These are phyloP conservation scores for Solanum clarkiae DNA, from an alignment of 257 asterid genomes.

Conservation along the genomic window DNA sequence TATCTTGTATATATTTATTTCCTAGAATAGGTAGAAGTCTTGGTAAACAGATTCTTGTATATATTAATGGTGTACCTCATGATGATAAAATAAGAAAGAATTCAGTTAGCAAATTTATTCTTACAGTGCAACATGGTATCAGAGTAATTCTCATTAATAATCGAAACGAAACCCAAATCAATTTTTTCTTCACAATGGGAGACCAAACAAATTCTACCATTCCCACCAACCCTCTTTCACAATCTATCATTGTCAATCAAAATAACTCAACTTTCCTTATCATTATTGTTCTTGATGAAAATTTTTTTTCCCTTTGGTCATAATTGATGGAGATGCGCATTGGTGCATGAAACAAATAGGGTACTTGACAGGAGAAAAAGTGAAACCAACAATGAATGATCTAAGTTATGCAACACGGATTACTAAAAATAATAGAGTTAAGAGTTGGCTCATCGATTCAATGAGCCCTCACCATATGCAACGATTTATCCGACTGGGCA, in stretches of 20 bases:
- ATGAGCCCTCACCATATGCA: background rate
- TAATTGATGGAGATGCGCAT: conserved; percentile 4
- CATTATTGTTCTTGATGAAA: background rate
- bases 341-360: background rate
- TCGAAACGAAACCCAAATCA: background rate
- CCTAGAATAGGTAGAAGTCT: too few species aligned
- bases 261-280: background rate
- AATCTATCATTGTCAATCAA: background rate
- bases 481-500: background rate
- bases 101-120: background rate
- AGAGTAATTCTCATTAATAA: background rate
- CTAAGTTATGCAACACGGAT: background rate
- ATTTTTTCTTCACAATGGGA: background rate
- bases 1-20: too few species aligned
- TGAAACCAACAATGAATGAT: background rate
- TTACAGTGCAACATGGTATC: background rate
- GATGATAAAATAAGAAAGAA: too few species aligned
- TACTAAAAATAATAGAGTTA: background rate
- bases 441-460: background rate
- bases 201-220: background rate
- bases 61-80: too few species aligned
- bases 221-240: background rate
- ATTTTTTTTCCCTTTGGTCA: background rate
- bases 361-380: background rate
- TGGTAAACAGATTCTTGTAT: too few species aligned